phyloP scores from a whole-genome alignment of 495 filamentous ascomycete species.

The Xylaria palmicola region DNA sequence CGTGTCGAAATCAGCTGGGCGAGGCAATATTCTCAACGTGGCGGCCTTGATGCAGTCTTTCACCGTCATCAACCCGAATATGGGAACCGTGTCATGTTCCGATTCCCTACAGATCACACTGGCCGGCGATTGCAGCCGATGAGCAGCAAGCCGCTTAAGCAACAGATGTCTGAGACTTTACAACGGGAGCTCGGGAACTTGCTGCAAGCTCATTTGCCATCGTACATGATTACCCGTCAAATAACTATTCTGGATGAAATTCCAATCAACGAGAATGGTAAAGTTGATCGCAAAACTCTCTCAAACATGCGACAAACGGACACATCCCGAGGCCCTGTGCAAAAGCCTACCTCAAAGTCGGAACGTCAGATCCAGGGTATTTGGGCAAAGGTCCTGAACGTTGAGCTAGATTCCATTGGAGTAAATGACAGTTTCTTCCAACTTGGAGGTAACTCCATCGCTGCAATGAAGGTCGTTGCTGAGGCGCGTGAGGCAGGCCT shows the following conservation, averaged over 20 bases:
- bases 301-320: neutral
- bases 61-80: neutral
- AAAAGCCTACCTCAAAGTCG: neutral
- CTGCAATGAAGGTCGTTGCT: too few species aligned
- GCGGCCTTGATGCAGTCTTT: neutral
- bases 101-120: neutral
- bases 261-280: slow-evolving; percentile 21
- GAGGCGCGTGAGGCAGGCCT: too few species aligned
- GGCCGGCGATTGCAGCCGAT: neutral
- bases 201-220: slow-evolving; percentile 21
- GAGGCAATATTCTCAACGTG: neutral
- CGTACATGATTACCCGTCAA: slow-evolving; percentile 35
- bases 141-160: neutral
- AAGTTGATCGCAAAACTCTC: slow-evolving; percentile 12
- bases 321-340: neutral
- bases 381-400: slow-evolving; percentile 13
- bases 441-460: slow-evolving; percentile 63
- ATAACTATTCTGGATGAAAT: slow-evolving; percentile 33
- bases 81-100: neutral
- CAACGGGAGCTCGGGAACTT: neutral
- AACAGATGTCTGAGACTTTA: neutral
- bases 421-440: slow-evolving; percentile 14
- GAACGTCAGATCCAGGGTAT: neutral
- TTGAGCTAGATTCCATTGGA: neutral
- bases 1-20: neutral